A percentile compares a stretch with the other conserved stretches of the same genome.
Conservation (phyloP, 2,329 filamentous ascomycete genomes). For the Calonectria crousiana region DNA sequence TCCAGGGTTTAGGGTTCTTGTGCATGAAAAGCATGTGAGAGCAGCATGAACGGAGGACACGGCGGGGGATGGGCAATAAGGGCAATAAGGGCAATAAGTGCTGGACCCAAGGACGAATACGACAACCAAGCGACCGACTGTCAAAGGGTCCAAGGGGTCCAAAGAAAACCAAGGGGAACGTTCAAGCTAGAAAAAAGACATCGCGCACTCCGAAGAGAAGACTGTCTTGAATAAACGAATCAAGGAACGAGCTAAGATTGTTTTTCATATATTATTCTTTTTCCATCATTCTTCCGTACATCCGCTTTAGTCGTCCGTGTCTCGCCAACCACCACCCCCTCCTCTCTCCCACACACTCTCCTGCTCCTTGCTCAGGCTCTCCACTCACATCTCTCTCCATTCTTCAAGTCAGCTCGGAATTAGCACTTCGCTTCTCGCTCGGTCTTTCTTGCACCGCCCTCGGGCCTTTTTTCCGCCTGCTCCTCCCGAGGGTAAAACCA, state of each 20-base stretch:
- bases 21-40: constrained; percentile 17
- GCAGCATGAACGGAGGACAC: not conserved
- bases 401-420: constrained; percentile 8
- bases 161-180: not conserved
- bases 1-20: constrained; percentile 9
- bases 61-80: not conserved
- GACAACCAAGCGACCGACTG: not conserved
- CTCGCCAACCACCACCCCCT: not conserved
- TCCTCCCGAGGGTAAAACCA: constrained; percentile 1
- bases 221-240: not conserved
- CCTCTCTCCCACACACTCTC: not conserved
- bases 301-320: not conserved
- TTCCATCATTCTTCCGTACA: constrained; percentile 9
- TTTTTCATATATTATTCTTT: constrained; percentile 8
- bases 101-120: not conserved
- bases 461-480: constrained; percentile 8
- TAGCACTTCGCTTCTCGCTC: constrained; percentile 11
- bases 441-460: constrained; percentile 15
- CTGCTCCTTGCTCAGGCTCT: not conserved
- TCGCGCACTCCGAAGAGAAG: constrained; percentile 1
- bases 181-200: not conserved
- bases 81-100: not conserved
- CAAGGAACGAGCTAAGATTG: not conserved
- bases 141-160: not conserved
- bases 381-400: not conserved